These are phyloP conservation scores for Phalaenopsis aphrodite DNA, from an alignment of 106 monocot species.

Conservation along the genomic window DNA sequence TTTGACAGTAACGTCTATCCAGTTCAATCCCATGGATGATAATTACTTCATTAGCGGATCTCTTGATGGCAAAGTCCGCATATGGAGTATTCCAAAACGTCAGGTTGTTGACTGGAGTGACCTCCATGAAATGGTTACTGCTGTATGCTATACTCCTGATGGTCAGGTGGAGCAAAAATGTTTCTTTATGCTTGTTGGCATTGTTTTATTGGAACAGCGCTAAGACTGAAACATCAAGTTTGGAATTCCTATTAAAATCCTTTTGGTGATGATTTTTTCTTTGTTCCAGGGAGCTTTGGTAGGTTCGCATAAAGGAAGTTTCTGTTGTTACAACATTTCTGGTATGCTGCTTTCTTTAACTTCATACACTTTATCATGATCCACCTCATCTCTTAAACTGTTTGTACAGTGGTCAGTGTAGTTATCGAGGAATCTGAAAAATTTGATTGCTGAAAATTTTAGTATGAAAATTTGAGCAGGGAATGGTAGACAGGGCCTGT, in stretches of 20 bases:
- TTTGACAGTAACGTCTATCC: conserved; percentile 79
- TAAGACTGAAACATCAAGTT: not conserved
- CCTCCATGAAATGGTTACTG: conserved; percentile 92
- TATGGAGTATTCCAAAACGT: conserved; percentile 86
- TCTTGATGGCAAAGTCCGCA: conserved; percentile 87
- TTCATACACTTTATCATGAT: not conserved
- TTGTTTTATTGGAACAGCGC: not conserved
- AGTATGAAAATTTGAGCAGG: no score
- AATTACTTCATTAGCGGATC: conserved; percentile 96
- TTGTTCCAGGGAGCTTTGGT: conserved; percentile 72
- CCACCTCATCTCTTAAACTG: not conserved
- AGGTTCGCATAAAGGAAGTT: conserved; percentile 90
- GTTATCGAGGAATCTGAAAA: no score
- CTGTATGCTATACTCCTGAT: conserved; percentile 83
- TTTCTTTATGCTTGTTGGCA: not conserved
- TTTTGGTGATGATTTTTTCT: conserved; percentile 17
- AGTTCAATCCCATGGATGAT: conserved; percentile 94
- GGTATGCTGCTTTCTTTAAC: conserved; percentile 28
- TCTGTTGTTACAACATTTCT: conserved; percentile 63
- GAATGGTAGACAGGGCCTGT: no score
- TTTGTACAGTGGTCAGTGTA: not conserved
- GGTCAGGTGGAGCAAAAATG: conserved; percentile 50
- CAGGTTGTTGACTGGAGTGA: conserved; percentile 89
- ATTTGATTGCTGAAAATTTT: no score
- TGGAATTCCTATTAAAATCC: not conserved